These are phyloP conservation scores for Flaveria sonorensis DNA, from an alignment of 129 eudicot genomes.

Conservation along the genomic window DNA sequence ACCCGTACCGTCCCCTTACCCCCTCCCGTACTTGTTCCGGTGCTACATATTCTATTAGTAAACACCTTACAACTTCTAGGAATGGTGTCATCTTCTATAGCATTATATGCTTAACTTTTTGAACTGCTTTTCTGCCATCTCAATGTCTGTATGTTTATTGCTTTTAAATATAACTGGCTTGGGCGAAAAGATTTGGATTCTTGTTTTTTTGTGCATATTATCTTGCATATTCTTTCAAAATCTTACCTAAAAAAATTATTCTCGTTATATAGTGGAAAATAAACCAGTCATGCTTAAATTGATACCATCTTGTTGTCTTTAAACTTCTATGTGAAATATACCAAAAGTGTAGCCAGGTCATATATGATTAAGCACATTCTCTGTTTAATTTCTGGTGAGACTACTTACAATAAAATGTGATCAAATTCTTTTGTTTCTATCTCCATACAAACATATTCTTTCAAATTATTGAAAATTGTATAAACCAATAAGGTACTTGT, in stretches of 20 bases:
- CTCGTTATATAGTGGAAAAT: not conserved
- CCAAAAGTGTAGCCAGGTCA: not conserved
- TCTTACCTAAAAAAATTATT: not conserved
- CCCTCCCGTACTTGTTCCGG: too few relatives aligned
- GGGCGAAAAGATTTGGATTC: constrained; percentile 3
- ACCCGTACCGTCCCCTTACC: too few relatives aligned
- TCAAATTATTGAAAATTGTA: not conserved
- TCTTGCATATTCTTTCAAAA: not conserved
- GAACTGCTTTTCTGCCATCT: not conserved
- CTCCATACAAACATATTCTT: not conserved
- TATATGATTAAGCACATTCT: not conserved
- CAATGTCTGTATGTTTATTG: not conserved
- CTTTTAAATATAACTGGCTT: constrained; percentile 12
- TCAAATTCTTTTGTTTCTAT: not conserved
- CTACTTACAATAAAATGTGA: not conserved
- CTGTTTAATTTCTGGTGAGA: not conserved
- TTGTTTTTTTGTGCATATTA: not conserved
- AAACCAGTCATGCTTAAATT: not conserved
- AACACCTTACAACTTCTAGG: not conserved
- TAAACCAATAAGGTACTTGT: not conserved
- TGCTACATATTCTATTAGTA: constrained; percentile 5
- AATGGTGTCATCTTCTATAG: not conserved
- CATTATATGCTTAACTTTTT: not conserved
- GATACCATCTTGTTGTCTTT: not conserved
- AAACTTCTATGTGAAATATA: not conserved